These are phyloP conservation scores for Ilyonectria destructans DNA, from an alignment of 2,329 filamentous ascomycete genomes.

Conservation along the genomic window DNA sequence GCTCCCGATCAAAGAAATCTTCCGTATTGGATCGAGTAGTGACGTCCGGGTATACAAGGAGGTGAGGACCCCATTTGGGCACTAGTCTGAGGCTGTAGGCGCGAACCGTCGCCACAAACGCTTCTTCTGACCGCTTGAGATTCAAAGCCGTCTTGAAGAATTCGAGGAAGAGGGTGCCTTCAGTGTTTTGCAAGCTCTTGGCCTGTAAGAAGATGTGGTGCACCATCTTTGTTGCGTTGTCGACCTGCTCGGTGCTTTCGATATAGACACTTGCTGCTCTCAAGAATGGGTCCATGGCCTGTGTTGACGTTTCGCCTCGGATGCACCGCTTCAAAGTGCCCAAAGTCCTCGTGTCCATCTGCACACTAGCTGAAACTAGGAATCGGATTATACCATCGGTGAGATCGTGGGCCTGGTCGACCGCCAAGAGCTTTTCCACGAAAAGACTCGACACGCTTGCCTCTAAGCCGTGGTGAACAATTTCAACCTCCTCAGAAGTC, in stretches of 20 bases:
- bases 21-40: conserved; percentile 61
- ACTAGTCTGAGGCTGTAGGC: conserved; percentile 47
- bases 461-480: conserved; percentile 60
- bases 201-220: conserved; percentile 63
- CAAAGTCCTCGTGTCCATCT: conserved; percentile 68
- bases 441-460: conserved; percentile 65
- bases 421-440: conserved; percentile 76
- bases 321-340: conserved; percentile 70
- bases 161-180: conserved; percentile 66
- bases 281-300: conserved; percentile 70
- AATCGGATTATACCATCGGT: conserved; percentile 72
- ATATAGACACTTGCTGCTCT: conserved; percentile 72
- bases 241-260: conserved; percentile 55
- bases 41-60: conserved; percentile 65
- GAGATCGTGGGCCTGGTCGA: conserved; percentile 70
- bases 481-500: conserved; percentile 62
- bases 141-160: conserved; percentile 56
- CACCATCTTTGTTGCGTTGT: conserved; percentile 59
- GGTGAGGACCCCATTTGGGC: conserved; percentile 66
- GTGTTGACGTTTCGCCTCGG: conserved; percentile 59
- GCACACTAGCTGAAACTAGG: conserved; percentile 68
- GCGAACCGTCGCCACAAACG: conserved; percentile 41
- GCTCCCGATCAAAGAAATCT: conserved; percentile 59
- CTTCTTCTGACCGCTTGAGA: conserved; percentile 50
- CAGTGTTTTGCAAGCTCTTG: conserved; percentile 61